Evolutionary conservation across 176 grass and related monocot species (phyloP).

Genomic region (Bolboschoenus planiculmis): DNA sequence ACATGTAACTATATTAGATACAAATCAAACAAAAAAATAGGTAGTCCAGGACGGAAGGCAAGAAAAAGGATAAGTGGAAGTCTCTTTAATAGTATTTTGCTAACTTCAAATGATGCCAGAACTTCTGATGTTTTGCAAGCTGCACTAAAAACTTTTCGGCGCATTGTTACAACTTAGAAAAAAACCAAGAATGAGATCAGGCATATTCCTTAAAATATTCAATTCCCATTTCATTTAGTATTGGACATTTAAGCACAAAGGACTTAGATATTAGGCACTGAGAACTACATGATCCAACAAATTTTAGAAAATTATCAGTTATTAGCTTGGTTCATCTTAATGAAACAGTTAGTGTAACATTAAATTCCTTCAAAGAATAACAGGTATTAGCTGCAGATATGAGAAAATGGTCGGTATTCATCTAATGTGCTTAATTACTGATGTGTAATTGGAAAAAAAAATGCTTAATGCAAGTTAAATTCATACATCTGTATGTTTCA

Average conservation of each 20-base stretch:
- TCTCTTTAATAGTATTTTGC: not conserved
- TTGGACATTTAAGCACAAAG: not conserved
- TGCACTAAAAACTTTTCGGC: not conserved
- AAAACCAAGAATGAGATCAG: not conserved
- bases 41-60: not conserved
- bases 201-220: not conserved
- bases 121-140: not conserved
- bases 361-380: not conserved
- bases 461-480: not conserved
- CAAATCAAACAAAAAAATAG: not conserved
- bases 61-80: not conserved
- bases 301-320: not conserved
- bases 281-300: not conserved
- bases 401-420: slow-evolving; percentile 1
- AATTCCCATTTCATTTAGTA: not conserved
- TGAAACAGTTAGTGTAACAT: not conserved
- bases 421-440: not conserved
- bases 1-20: not conserved
- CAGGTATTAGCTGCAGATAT: not conserved
- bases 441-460: not conserved
- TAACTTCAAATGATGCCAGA: not conserved
- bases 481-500: not conserved
- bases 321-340: not conserved
- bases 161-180: not conserved
- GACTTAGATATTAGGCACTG: not conserved